phyloP scores from a whole-genome alignment of 108 stramenopile genomes.

The Conticribra weissflogii region DNA sequence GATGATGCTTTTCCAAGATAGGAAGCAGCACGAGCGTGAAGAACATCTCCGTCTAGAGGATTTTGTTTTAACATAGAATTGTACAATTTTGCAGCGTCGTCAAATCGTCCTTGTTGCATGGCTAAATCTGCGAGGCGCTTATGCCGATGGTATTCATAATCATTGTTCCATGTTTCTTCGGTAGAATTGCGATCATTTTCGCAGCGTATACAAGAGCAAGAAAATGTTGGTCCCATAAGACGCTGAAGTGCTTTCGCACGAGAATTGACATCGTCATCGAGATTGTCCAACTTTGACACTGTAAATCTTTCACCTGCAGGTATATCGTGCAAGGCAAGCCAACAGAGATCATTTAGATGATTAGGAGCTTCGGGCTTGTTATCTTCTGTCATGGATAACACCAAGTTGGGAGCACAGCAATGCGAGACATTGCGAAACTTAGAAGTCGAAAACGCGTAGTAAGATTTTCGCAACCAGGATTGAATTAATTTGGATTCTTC shows the following conservation, averaged over 20 bases:
- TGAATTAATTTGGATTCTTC: slow-evolving; percentile 15
- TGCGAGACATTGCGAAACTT: slow-evolving; percentile 21
- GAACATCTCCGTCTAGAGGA: slow-evolving; percentile 39
- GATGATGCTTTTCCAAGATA: slow-evolving; percentile 31
- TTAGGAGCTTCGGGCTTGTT: background rate
- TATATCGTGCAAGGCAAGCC: slow-evolving; percentile 42
- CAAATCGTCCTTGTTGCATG: slow-evolving; percentile 64
- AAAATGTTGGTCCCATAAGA: slow-evolving; percentile 33
- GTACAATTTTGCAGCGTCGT: slow-evolving; percentile 56
- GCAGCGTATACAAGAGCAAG: slow-evolving; percentile 54
- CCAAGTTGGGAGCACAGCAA: slow-evolving; percentile 44
- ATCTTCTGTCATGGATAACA: slow-evolving; percentile 7
- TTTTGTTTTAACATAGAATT: slow-evolving; percentile 25
- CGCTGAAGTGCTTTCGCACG: slow-evolving; percentile 22
- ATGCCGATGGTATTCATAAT: slow-evolving; percentile 10
- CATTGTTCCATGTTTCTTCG: background rate
- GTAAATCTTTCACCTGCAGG: slow-evolving; percentile 19
- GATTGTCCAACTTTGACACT: slow-evolving; percentile 28
- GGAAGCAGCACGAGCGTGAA: slow-evolving; percentile 50
- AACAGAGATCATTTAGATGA: slow-evolving; percentile 14
- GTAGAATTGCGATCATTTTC: slow-evolving; percentile 17
- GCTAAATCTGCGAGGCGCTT: slow-evolving; percentile 62
- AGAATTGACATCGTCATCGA: slow-evolving; percentile 18
- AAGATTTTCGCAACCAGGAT: slow-evolving; percentile 30
- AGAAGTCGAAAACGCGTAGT: slow-evolving; percentile 33